Conservation (phyloP, 768 basidiomycete species). For the Boletus vermiculosoides region DNA sequence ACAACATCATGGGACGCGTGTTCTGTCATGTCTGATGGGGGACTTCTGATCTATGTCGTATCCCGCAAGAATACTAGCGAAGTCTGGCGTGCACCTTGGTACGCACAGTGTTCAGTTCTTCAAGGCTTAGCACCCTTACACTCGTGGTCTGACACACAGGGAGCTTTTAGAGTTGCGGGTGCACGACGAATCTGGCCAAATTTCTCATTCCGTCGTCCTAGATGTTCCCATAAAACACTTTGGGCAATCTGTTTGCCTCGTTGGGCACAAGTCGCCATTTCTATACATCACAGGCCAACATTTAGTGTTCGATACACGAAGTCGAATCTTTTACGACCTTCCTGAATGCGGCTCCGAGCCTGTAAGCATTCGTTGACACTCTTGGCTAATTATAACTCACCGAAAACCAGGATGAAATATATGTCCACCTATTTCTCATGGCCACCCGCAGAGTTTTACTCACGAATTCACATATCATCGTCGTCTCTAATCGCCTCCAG, state of each 20-base stretch:
- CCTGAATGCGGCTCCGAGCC: not conserved
- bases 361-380: not conserved
- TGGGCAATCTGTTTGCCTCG: not conserved
- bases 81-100: not conserved
- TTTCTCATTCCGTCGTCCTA: not conserved
- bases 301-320: conserved; percentile 1
- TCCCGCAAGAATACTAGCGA: not conserved
- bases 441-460: not conserved
- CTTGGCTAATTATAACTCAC: not conserved
- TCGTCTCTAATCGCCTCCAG: not conserved
- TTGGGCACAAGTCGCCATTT: not conserved
- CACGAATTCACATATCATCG: conserved; percentile 6
- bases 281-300: not conserved
- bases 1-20: not conserved
- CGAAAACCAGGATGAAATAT: not conserved
- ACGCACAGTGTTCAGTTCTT: not conserved
- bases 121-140: not conserved
- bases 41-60: not conserved
- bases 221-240: not conserved
- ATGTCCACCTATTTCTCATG: not conserved
- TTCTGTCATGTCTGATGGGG: not conserved
- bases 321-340: not conserved
- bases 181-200: not conserved
- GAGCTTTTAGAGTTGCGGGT: conserved; percentile 2
- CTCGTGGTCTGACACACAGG: not conserved